Conservation (phyloP, 2,329 filamentous ascomycete genomes). For the Fusarium sp. region DNA sequence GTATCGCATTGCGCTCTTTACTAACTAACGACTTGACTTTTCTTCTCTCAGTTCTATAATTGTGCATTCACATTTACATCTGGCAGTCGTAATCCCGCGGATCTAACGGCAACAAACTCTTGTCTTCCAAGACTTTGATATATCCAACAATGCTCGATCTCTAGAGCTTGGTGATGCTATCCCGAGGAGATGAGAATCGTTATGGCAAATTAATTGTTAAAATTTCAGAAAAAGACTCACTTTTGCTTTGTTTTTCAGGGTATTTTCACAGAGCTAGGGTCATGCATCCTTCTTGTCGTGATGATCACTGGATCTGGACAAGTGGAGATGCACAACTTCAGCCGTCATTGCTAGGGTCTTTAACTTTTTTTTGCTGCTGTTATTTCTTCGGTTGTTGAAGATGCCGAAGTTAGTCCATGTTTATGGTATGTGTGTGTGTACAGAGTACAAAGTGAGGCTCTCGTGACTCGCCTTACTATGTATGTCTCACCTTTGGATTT, state of each 20-base stretch:
- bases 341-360: conserved; percentile 11
- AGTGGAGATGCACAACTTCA: conserved; percentile 11
- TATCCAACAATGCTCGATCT: neutral
- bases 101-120: neutral
- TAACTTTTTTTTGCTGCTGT: neutral
- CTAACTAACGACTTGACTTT: neutral
- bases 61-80: conserved; percentile 13
- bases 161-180: neutral
- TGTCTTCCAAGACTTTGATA: neutral
- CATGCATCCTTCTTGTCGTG: conserved; percentile 8
- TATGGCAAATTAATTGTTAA: neutral
- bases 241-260: conserved; percentile 4
- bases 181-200: neutral
- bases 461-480: neutral
- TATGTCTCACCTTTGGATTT: neutral
- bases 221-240: neutral
- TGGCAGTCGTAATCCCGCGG: neutral
- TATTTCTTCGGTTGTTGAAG: conserved; percentile 1
- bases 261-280: conserved; percentile 14
- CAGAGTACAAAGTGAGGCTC: conserved; percentile 5
- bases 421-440: neutral
- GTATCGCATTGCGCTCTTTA: neutral
- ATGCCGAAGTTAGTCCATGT: conserved; percentile 24
- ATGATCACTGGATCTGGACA: conserved; percentile 25
- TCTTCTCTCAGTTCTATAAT: neutral